A percentile compares a stretch with the other conserved stretches of the same genome.
Evolutionary conservation across 2,329 filamentous ascomycete species (phyloP).

Genomic region (Ciborinia camelliae): DNA sequence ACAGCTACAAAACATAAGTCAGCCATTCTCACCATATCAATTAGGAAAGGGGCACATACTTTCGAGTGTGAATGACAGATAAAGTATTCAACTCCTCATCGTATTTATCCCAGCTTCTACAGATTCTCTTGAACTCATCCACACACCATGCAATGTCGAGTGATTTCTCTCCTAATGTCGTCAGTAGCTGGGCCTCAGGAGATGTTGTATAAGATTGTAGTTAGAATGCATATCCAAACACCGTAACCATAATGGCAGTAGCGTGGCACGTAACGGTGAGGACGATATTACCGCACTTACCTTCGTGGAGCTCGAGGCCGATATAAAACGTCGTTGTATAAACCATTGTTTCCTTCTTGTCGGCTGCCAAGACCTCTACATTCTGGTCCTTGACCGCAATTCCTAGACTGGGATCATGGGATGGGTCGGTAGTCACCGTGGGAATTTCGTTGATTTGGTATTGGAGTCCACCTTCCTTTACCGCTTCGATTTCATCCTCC

Average conservation of each 20-base stretch:
- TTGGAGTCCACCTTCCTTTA: slow-evolving; percentile 58
- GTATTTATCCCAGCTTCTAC: slow-evolving; percentile 72
- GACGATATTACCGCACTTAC: slow-evolving; percentile 46
- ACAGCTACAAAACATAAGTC: slow-evolving; percentile 53
- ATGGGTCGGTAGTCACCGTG: slow-evolving; percentile 36
- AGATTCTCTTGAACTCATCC: slow-evolving; percentile 80
- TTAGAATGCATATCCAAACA: slow-evolving; percentile 4
- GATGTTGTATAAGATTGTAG: not conserved
- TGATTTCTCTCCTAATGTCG: slow-evolving; percentile 57
- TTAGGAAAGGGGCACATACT: slow-evolving; percentile 53
- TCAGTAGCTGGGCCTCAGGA: slow-evolving; percentile 38
- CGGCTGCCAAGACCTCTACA: slow-evolving; percentile 33
- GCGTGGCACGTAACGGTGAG: not conserved
- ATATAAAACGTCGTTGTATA: slow-evolving; percentile 95
- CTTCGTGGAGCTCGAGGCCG: slow-evolving; percentile 74
- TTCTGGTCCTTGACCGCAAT: slow-evolving; percentile 40
- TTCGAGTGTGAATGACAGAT: slow-evolving; percentile 70
- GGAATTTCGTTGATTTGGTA: slow-evolving; percentile 48
- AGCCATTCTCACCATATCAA: slow-evolving; percentile 25
- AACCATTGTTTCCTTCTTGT: slow-evolving; percentile 44
- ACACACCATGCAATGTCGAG: slow-evolving; percentile 80
- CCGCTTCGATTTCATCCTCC: slow-evolving; percentile 58
- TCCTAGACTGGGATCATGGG: slow-evolving; percentile 45
- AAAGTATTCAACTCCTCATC: slow-evolving; percentile 73
- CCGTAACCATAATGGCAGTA: not conserved